Evolutionary conservation across 164 flowering plant genomes (phyloP), one percentile per base, ranked within the genome.

Genomic region (Magnolia changhungtana): DNA sequence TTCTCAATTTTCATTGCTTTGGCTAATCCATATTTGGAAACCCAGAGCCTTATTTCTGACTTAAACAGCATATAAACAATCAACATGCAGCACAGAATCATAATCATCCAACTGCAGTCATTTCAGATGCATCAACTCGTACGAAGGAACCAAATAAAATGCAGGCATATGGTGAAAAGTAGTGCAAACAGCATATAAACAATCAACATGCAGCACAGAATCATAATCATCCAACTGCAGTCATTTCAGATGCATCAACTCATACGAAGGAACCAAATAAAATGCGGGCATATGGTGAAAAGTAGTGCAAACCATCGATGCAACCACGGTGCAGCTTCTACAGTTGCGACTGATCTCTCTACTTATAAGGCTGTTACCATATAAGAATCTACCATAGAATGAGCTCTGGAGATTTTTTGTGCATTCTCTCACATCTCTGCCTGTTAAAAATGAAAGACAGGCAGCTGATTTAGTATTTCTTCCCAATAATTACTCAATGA

Each of bases 271-370:
- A 6, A 7, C 37, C 13, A 27, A 27, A 67, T 2, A 16, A 31
- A 67, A 55, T 0, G 21, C 20, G 64, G 29, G 29, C 7, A 63
- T 19, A 63, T 65, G 63, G 65, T 65, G 59, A 16, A 16, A 76
- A 83, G 77, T 24, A 50, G 75, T 71, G 81, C 59, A 37, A 75
- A 93, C 97, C 94, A 84, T 71, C 69, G 93, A 87, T 66, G 85
- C 74, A 69, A 88, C 73, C 29, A 83, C 77, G 23, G 75, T 4
- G 37, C 72, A 37, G 67, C 84, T 66, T 74, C 82, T 72, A 50
- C 21, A 16, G 27, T 66, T 61, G 23, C 69, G 74, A 31, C 74
- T 66, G 58, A 63, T 29, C 72, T 80, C 78, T 52, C 81, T 83
- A 76, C 80, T 81, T 50, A 67, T 72, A 70, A 73, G 63, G 50